Base-by-base conservation (phyloP, 1,284 basidiomycete species). In the Apiotrichum gracile region DNA sequence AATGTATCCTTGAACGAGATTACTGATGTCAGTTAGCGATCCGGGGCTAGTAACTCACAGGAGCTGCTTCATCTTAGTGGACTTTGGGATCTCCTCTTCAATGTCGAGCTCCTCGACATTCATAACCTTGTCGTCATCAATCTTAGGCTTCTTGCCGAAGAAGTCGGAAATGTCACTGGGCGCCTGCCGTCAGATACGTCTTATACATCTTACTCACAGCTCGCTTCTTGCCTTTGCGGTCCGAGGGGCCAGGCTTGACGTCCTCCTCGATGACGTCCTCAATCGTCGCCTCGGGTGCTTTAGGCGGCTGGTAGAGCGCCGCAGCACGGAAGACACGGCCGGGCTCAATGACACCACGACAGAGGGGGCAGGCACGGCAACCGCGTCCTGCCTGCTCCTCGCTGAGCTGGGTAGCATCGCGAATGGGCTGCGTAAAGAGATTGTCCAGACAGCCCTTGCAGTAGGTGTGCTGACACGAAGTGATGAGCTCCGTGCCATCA, bases 241-340 rank as follows among this genome's bases (percentile, higher is more conserved):
- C 52, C 3, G 24, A 16, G 8, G 24, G 1, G 7, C 19, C n/a
- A n/a, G 19, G 37, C 37, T 27, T 43, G 25, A 17, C 6, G 50
- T 38, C 39, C 21, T n/a, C 13, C 37, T 26, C 27, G n/a, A 31
- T 43, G 27, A 43, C 45, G 19, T 52, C 55, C 31, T 31, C 31
- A 16, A 55, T 52, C 4, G 60, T 54, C 19, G 19, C 88, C 22
- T 88, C 87, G 67, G 91, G 57, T 22, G 53, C 54, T 25, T 54
- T 42, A 24, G 63, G 50, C 22, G 70, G 65, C 16, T 65, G 51
- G 54, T 65, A 69, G 47, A 72, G 65, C 4, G 68, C 72, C 3
- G 57, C 48, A 2, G 67, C 66, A 2, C 64, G 56, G 61, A 73
- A 75, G 16, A 72, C 43, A 37, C 55, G 63, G 3, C 58, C 54